Base-by-base conservation (phyloP, 2,329 filamentous ascomycete species). In the Cadophora sp. region DNA sequence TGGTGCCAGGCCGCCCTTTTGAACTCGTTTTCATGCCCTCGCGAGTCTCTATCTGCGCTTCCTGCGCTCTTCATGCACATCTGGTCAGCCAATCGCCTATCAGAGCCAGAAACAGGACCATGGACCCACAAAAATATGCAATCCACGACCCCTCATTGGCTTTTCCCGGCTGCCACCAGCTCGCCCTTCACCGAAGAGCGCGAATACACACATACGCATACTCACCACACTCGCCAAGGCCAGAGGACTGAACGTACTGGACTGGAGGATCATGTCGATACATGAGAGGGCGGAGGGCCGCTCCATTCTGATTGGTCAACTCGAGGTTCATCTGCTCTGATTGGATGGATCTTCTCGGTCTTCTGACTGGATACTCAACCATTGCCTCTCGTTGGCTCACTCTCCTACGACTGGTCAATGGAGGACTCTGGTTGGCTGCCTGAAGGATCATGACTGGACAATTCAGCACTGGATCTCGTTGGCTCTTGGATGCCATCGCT, bases 111-210 rank as follows among this genome's bases (percentile, higher is more conserved):
- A 65, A 58, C 60, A 66, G 60, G 31, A 62, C 19, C 3, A 3
- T 12, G n/a, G 68, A 16, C 46, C 66, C 62, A 68, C 58, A 63
- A 65, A n/a, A 61, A 56, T 16, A 24, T 37, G 51, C 50, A 48
- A 67, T 67, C 62, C 62, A 67, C 70, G 66, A 69, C 68, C 29
- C 56, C 59, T 69, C 66, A 72, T 72, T 72, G 66, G 70, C 51
- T 55, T n/a, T 65, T 61, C 61, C 50, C 14, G 16, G 8, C 64
- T 59, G 11, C 55, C 58, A 59, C 64, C 46, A 59, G 3, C 62
- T 56, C 65, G 59, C 26, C 26, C 59, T 61, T 62, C 67, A 72
- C 70, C 70, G 70, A 66, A 66, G 68, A 56, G 62, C 56, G 62
- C 62, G 34, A 58, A 37, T 48, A 68, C 65, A 60, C 50, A n/a